Evolutionary conservation across 495 filamentous ascomycete species (phyloP).

Genomic region (Talaromyces thailandensis): DNA sequence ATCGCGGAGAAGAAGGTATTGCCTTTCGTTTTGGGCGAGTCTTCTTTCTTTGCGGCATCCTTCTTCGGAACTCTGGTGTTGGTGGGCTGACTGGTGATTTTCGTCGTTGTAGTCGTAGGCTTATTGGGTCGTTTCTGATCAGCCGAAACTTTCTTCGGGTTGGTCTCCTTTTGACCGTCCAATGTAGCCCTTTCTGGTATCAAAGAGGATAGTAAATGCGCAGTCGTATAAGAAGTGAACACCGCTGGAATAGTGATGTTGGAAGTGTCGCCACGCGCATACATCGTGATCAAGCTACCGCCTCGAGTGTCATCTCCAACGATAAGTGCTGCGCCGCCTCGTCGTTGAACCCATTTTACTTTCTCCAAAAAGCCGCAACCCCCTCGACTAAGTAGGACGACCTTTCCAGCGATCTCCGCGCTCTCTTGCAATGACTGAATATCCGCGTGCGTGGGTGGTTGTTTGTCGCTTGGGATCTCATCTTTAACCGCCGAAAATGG

Average conservation of each 20-base stretch:
- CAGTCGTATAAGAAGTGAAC: conserved; percentile 92
- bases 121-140: conserved; percentile 12
- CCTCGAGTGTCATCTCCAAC: conserved; percentile 89
- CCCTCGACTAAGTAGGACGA: conserved; percentile 81
- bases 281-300: conserved; percentile 88
- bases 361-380: conserved; percentile 97
- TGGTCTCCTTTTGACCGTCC: conserved; percentile 10
- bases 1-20: conserved; percentile 49
- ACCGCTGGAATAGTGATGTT: conserved; percentile 90
- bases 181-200: conserved; percentile 52
- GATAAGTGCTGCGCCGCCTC: conserved; percentile 82
- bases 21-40: conserved; percentile 7
- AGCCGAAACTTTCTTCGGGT: conserved; percentile 14
- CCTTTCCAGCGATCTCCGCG: conserved; percentile 88
- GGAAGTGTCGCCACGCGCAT: conserved; percentile 85
- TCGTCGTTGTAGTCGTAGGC: conserved; percentile 16
- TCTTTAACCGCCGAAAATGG: conserved; percentile 42
- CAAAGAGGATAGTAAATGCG: conserved; percentile 84
- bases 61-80: conserved; percentile 10
- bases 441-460: conserved; percentile 62
- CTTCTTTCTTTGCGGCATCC: conserved; percentile 5
- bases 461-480: conserved; percentile 32
- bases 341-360: conserved; percentile 88
- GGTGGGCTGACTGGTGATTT: conserved; percentile 15
- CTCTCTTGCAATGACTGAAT: conserved; percentile 92